These are phyloP conservation scores for Pseudoscleropodium purum DNA, from an alignment of 225 moss, liverwort and hornwort genomes.

Conservation along the genomic window DNA sequence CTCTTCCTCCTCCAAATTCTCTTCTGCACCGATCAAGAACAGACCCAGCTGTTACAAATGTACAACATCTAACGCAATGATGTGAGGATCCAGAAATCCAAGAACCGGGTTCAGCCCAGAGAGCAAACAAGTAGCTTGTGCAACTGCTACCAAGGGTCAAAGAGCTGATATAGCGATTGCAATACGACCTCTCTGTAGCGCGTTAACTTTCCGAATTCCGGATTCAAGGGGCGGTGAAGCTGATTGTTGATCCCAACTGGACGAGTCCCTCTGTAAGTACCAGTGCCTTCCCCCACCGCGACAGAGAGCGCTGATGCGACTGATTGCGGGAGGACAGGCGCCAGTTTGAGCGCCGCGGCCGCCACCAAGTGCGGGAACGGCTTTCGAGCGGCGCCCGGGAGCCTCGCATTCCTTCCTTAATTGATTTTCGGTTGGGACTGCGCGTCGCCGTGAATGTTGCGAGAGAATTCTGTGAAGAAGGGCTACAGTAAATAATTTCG, in stretches of 20 bases:
- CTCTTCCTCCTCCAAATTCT: neutral
- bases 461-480: neutral
- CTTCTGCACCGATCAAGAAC: neutral
- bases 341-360: neutral
- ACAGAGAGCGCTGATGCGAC: constrained; percentile 16
- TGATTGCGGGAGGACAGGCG: neutral
- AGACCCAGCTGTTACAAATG: neutral
- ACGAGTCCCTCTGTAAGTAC: neutral
- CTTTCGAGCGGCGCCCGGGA: neutral
- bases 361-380: neutral
- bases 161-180: neutral
- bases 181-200: neutral
- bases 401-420: neutral
- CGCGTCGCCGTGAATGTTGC: neutral
- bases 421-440: neutral
- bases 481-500: neutral
- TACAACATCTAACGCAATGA: neutral
- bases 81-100: neutral
- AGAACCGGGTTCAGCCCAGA: neutral
- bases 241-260: neutral
- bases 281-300: neutral
- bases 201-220: neutral
- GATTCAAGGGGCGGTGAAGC: constrained; percentile 6
- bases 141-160: neutral
- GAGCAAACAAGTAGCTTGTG: neutral